Conservation (phyloP, 2,329 filamentous ascomycete species). For the Bisporella sp. region DNA sequence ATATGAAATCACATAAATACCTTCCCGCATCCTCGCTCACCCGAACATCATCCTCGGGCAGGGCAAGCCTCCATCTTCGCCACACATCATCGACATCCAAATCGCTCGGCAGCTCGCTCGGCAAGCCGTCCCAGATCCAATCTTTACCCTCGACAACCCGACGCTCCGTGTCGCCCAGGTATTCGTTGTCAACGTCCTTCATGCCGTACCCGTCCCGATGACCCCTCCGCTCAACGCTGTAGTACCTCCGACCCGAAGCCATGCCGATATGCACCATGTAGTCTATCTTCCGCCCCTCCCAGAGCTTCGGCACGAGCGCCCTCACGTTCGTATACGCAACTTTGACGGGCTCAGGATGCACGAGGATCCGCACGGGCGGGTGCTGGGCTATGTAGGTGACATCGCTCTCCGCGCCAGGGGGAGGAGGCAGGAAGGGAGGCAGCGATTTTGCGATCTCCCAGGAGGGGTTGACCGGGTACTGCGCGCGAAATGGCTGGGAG, state of each 20-base stretch:
- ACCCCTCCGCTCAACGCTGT: conserved; percentile 63
- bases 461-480: conserved; percentile 70
- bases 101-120: conserved; percentile 48
- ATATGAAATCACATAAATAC: conserved; percentile 75
- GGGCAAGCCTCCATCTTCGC: conserved; percentile 44
- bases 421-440: conserved; percentile 54
- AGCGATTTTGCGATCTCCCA: conserved; percentile 69
- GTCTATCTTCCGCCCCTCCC: conserved; percentile 45
- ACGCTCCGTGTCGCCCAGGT: conserved; percentile 40
- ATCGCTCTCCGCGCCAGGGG: conserved; percentile 18
- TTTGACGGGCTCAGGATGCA: conserved; percentile 59
- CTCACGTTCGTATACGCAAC: conserved; percentile 66
- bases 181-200: conserved; percentile 61
- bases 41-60: conserved; percentile 41
- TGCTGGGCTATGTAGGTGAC: conserved; percentile 25
- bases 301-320: conserved; percentile 53
- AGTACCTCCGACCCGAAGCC: conserved; percentile 57
- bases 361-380: conserved; percentile 51
- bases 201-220: conserved; percentile 67
- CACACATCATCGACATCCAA: conserved; percentile 52
- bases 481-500: conserved; percentile 64
- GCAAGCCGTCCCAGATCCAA: conserved; percentile 49
- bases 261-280: conserved; percentile 74
- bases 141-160: conserved; percentile 31
- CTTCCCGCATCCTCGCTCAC: conserved; percentile 64